Percentiles rank a stretch among this genome's conserved stretches.
Conservation (phyloP, 148 eudicot genomes). For the Chenopodium suecicum region DNA sequence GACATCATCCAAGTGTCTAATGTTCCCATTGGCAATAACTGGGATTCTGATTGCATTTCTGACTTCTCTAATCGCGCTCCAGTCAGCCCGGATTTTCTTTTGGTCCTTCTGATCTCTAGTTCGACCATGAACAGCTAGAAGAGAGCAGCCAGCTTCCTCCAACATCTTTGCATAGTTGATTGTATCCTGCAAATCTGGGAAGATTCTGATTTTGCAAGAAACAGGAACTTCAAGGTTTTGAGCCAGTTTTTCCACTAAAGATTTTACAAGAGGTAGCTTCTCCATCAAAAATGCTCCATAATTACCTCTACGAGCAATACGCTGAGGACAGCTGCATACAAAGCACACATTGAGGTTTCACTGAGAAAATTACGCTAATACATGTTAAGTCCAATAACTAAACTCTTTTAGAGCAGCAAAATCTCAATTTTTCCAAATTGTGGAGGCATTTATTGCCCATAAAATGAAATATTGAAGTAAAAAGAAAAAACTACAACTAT, state of each 20-base stretch:
- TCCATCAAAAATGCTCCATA: conserved; percentile 98
- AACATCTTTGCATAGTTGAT: conserved; percentile 83
- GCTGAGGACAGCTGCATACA: conserved; percentile 86
- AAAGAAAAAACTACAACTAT: no score
- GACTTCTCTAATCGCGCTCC: conserved; percentile 67
- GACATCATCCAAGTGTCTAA: conserved; percentile 86
- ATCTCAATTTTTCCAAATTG: no score
- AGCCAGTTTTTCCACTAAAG: conserved; percentile 78
- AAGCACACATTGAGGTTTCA: conserved; percentile 3
- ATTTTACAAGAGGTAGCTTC: conserved; percentile 77
- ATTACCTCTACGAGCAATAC: conserved; percentile 85
- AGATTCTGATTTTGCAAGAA: conserved; percentile 91
- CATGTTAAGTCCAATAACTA: no score
- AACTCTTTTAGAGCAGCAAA: no score
- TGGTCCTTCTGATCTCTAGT: conserved; percentile 96
- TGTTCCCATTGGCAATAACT: conserved; percentile 87
- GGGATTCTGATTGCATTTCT: conserved; percentile 76
- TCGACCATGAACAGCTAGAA: conserved; percentile 93
- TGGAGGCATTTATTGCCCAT: no score
- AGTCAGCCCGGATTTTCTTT: conserved; percentile 73
- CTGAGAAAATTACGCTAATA: no score
- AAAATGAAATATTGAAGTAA: no score
- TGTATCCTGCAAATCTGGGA: conserved; percentile 74
- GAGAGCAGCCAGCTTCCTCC: conserved; percentile 94
- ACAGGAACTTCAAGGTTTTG: conserved; percentile 77